phyloP scores from a whole-genome alignment of 2,329 filamentous ascomycete species.

The Chaetomium olivaceum region DNA sequence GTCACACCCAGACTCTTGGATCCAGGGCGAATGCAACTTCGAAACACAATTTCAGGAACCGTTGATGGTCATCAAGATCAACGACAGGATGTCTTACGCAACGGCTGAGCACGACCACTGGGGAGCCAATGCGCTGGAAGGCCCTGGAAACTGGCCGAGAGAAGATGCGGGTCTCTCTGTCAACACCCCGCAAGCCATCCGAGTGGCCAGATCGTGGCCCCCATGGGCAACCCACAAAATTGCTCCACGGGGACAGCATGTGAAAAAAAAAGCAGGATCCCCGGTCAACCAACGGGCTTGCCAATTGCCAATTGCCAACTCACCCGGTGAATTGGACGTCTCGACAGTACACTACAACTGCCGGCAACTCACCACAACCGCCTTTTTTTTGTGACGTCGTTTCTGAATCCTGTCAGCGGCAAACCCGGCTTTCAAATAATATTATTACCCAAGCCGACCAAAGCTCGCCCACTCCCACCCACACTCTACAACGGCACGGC shows the following conservation, averaged over 20 bases:
- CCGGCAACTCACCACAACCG: neutral
- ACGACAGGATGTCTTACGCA: neutral
- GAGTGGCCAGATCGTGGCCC: neutral
- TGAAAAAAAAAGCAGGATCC: conserved; percentile 31
- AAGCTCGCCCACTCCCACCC: neutral
- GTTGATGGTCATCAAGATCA: neutral
- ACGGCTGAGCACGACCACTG: neutral
- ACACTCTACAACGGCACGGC: conserved; percentile 3
- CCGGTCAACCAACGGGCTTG: conserved; percentile 7
- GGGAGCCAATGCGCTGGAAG: conserved; percentile 1
- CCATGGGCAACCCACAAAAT: conserved; percentile 25
- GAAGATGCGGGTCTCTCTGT: conserved; percentile 12
- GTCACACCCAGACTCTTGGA: neutral
- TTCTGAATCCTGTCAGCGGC: neutral
- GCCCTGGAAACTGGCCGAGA: conserved; percentile 13
- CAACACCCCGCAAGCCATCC: neutral
- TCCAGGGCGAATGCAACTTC: neutral
- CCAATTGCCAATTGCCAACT: conserved; percentile 4
- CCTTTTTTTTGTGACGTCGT: conserved; percentile 18
- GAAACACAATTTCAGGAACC: neutral
- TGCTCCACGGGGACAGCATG: conserved; percentile 20
- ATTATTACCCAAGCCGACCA: neutral
- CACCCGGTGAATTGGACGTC: neutral
- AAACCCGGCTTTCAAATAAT: neutral
- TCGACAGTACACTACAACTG: neutral